A percentile compares a stretch with the other conserved stretches of the same genome.
Evolutionary conservation across 176 grass and related monocot genomes (phyloP).

Genomic region (Phoenix roebelenii): DNA sequence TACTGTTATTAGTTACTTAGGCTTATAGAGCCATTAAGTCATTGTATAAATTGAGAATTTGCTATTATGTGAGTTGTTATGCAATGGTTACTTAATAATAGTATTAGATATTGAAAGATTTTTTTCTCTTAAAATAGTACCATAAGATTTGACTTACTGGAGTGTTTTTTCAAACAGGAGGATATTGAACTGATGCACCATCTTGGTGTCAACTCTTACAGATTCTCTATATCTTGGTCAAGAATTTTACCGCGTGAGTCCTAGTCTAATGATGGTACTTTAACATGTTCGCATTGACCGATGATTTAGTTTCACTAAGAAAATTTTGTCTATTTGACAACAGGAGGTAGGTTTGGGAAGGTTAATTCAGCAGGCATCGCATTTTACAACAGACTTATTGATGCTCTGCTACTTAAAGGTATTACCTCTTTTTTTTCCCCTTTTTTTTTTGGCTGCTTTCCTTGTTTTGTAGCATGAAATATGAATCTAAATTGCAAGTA

Average conservation of each 20-base stretch:
- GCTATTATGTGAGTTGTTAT: no score
- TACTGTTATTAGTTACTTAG: no score
- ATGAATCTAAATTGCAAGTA: no score
- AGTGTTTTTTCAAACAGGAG: conserved; percentile 19
- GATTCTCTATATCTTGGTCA: conserved; percentile 66
- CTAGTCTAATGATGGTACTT: neutral
- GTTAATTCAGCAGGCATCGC: conserved; percentile 31
- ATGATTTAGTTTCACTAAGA: neutral
- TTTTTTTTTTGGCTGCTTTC: neutral
- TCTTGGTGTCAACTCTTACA: conserved; percentile 46
- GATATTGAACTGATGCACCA: conserved; percentile 52
- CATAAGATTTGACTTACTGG: neutral
- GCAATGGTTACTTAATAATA: no score
- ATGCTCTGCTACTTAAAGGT: conserved; percentile 36
- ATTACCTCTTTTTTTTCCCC: neutral
- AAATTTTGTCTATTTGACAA: neutral
- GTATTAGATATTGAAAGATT: no score
- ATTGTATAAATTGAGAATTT: no score
- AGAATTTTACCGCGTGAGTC: conserved; percentile 64
- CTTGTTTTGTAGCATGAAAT: no score
- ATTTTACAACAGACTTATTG: conserved; percentile 46
- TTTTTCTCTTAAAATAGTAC: no score
- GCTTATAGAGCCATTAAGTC: no score
- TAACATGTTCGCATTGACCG: no score
- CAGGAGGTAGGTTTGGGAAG: conserved; percentile 42